phyloP scores from a whole-genome alignment of 2,329 filamentous ascomycete species.

The Daldinia sp. region DNA sequence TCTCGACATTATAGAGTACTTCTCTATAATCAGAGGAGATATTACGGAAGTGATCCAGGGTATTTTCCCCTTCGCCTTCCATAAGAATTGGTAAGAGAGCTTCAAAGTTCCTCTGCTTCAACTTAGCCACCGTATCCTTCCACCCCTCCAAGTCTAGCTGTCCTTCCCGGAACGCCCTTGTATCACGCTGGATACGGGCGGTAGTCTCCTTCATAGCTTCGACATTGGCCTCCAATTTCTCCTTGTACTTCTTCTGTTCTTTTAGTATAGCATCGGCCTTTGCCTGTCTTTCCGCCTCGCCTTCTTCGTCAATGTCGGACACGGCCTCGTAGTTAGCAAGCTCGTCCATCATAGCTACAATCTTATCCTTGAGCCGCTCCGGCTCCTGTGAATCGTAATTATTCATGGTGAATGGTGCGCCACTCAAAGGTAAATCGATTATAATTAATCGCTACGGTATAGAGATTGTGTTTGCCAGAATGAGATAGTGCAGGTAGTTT shows the following conservation, averaged over 20 bases:
- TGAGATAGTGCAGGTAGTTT: no score
- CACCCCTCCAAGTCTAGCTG: not conserved
- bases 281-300: not conserved
- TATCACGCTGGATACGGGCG: not conserved
- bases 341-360: not conserved
- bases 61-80: not conserved
- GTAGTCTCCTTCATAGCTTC: not conserved
- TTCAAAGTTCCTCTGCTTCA: not conserved
- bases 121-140: not conserved
- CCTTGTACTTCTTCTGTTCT: not conserved
- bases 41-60: not conserved
- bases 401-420: not conserved
- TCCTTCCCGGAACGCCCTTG: not conserved
- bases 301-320: not conserved
- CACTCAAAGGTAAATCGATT: no score
- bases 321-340: not conserved
- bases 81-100: not conserved
- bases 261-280: not conserved
- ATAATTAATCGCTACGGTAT: no score
- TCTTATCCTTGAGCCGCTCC: not conserved
- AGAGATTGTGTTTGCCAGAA: no score
- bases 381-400: not conserved
- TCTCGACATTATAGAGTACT: not conserved
- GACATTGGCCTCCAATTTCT: not conserved
- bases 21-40: not conserved